These are phyloP conservation scores for Singerocomus rubriflavus DNA, from an alignment of 1,284 basidiomycete genomes.

Conservation along the genomic window DNA sequence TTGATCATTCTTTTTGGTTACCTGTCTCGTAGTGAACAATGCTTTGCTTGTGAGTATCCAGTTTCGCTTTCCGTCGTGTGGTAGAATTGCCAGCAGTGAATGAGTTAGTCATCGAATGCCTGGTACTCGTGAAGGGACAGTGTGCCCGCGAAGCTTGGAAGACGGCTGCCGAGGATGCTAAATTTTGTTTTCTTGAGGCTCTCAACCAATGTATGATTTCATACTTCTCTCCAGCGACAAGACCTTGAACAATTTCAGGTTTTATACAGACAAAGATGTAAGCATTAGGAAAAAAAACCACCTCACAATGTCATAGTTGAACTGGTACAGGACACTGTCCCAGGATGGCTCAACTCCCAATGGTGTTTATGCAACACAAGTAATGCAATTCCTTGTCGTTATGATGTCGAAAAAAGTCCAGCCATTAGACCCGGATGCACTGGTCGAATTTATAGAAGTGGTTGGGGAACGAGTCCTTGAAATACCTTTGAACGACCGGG, in stretches of 20 bases:
- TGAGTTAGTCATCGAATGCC: slow-evolving; percentile 40
- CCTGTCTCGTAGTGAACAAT: slow-evolving; percentile 23
- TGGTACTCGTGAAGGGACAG: slow-evolving; percentile 21
- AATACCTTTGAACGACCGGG: neutral
- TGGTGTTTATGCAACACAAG: slow-evolving; percentile 14
- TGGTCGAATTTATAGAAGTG: slow-evolving; percentile 16
- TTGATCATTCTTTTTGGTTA: slow-evolving; percentile 38
- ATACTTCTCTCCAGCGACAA: neutral
- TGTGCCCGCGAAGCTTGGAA: slow-evolving; percentile 25
- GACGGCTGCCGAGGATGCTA: slow-evolving; percentile 12
- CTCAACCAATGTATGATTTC: slow-evolving; percentile 22
- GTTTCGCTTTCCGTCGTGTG: neutral
- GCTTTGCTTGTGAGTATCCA: slow-evolving; percentile 27
- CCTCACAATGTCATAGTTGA: neutral
- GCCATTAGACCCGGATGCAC: slow-evolving; percentile 1
- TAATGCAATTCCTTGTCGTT: slow-evolving; percentile 29
- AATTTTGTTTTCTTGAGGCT: slow-evolving; percentile 11
- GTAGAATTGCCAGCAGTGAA: slow-evolving; percentile 34
- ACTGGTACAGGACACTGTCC: slow-evolving; percentile 14
- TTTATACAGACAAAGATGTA: slow-evolving; percentile 18
- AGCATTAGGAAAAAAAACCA: slow-evolving; percentile 3
- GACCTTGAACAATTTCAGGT: slow-evolving; percentile 17
- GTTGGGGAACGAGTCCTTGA: slow-evolving; percentile 19
- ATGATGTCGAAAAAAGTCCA: slow-evolving; percentile 21
- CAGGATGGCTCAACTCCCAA: slow-evolving; percentile 5